Evolutionary conservation across 257 asterid genomes (phyloP).

Genomic region (Phtheirospermum japonicum): DNA sequence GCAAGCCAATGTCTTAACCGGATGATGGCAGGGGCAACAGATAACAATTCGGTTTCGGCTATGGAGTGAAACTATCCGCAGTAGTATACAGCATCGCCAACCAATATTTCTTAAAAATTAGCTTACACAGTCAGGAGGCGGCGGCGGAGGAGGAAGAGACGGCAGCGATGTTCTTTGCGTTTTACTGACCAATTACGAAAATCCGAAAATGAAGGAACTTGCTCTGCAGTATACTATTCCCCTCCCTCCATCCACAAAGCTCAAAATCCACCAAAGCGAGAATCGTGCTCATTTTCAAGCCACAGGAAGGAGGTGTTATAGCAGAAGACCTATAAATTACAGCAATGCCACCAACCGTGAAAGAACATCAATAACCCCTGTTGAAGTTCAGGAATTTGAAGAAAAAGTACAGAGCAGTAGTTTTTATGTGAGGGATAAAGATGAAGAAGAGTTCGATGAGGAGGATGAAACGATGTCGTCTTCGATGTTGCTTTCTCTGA

Average conservation of each 20-base stretch:
- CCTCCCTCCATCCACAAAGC: conserved; percentile 32
- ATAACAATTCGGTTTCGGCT: conserved; percentile 33
- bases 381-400: conserved; percentile 22
- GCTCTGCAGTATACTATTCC: conserved; percentile 35
- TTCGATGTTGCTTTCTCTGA: conserved; percentile 71
- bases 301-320: background rate
- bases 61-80: conserved; percentile 24
- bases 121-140: conserved; percentile 12
- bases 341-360: conserved; percentile 10
- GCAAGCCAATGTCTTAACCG: too few relatives aligned
- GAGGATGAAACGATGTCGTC: conserved; percentile 25
- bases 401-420: conserved; percentile 32
- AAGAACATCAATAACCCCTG: conserved; percentile 12
- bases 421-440: conserved; percentile 23
- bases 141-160: conserved; percentile 21
- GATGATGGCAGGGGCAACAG: conserved; percentile 24
- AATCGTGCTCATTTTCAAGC: conserved; percentile 26
- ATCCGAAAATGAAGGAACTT: conserved; percentile 41
- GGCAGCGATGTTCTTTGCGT: conserved; percentile 21
- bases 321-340: background rate
- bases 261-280: conserved; percentile 18
- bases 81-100: background rate
- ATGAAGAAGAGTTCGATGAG: conserved; percentile 33
- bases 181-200: background rate
- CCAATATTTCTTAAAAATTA: background rate